Percentiles rank a stretch among this genome's conserved stretches.
Evolutionary conservation across 1,139 yeast genomes (phyloP).

Genomic region (Blastobotrys elegans): DNA sequence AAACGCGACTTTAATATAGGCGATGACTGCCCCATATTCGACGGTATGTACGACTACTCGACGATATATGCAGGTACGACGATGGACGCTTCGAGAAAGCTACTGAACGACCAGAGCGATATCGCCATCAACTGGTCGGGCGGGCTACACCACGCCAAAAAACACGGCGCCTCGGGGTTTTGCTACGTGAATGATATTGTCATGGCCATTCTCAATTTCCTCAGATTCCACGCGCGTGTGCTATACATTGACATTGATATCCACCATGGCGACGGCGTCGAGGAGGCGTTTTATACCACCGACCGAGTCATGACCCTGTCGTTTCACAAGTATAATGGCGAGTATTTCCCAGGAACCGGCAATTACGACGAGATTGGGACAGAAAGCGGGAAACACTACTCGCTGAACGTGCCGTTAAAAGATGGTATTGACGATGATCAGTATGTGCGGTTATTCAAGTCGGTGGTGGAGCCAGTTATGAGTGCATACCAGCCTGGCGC

Average conservation of each 20-base stretch:
- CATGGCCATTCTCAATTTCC: slow-evolving; percentile 71
- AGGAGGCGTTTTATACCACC: slow-evolving; percentile 92
- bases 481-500: slow-evolving; percentile 84
- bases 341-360: slow-evolving; percentile 96
- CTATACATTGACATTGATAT: slow-evolving; percentile 91
- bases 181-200: slow-evolving; percentile 96
- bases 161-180: slow-evolving; percentile 89
- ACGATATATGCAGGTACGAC: slow-evolving; percentile 88
- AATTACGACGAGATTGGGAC: slow-evolving; percentile 73
- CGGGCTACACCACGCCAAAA: slow-evolving; percentile 95
- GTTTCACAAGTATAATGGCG: slow-evolving; percentile 92
- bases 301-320: slow-evolving; percentile 95
- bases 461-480: slow-evolving; percentile 82
- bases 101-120: slow-evolving; percentile 80
- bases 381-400: slow-evolving; percentile 79
- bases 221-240: slow-evolving; percentile 85
- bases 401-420: slow-evolving; percentile 86
- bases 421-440: slow-evolving; percentile 97
- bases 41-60: slow-evolving; percentile 86
- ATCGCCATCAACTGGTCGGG: slow-evolving; percentile 98
- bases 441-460: slow-evolving; percentile 69
- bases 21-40: slow-evolving; percentile 96
- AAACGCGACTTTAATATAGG: slow-evolving; percentile 85
- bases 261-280: slow-evolving; percentile 98
- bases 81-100: slow-evolving; percentile 83